These are phyloP conservation scores for Sugiyamaella chiloensis DNA, from an alignment of 805 yeast genomes.

Conservation along the genomic window DNA sequence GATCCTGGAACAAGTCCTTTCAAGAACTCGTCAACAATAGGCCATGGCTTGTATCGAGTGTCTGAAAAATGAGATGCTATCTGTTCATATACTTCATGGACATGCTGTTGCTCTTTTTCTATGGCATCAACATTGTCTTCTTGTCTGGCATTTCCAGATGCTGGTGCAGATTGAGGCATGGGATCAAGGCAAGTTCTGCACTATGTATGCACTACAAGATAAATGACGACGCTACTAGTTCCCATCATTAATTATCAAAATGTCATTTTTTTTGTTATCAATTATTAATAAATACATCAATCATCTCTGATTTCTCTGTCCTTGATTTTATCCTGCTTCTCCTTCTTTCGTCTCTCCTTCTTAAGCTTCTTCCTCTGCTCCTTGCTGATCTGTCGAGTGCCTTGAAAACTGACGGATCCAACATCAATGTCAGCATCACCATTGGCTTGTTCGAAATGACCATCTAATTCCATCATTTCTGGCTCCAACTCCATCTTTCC, in stretches of 20 bases:
- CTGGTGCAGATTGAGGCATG: no score
- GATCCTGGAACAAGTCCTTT: slow-evolving; percentile 47
- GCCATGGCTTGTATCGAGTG: slow-evolving; percentile 96
- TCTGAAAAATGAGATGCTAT: slow-evolving; percentile 92
- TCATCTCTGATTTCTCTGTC: not conserved
- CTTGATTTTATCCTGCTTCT: slow-evolving; percentile 16
- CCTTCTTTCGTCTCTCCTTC: slow-evolving; percentile 27
- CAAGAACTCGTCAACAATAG: slow-evolving; percentile 77
- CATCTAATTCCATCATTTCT: slow-evolving; percentile 41
- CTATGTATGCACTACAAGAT: not conserved
- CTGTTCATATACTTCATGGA: slow-evolving; percentile 89
- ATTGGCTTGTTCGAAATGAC: slow-evolving; percentile 48
- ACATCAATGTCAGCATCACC: no score
- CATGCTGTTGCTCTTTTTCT: slow-evolving; percentile 68
- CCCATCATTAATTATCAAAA: no score
- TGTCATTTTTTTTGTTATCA: no score
- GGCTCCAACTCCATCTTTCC: not conserved
- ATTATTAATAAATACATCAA: no score
- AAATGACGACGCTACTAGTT: no score
- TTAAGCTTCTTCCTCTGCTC: slow-evolving; percentile 25
- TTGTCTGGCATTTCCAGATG: no score
- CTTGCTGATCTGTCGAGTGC: slow-evolving; percentile 11
- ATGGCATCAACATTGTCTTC: no score
- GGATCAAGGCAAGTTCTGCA: no score
- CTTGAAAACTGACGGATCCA: no score